phyloP scores from a whole-genome alignment of 1,284 basidiomycete genomes.

The Volvariella volvacea region DNA sequence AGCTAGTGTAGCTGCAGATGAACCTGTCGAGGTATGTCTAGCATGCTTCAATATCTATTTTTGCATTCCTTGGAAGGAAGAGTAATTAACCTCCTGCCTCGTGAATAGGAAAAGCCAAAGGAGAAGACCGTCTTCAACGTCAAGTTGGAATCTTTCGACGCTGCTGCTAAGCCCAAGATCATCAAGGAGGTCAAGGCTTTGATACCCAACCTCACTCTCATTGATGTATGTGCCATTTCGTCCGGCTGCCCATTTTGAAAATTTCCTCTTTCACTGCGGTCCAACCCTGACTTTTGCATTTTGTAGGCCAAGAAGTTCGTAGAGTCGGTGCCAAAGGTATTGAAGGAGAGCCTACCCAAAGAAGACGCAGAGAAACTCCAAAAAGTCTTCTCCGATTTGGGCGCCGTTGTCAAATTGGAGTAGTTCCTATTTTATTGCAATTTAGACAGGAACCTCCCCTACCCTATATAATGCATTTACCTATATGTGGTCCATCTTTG shows the following conservation, averaged over 20 bases:
- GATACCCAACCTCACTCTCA: slow-evolving; percentile 90
- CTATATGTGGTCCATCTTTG: too few species aligned
- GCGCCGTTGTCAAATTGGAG: slow-evolving; percentile 83
- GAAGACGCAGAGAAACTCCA: slow-evolving; percentile 98
- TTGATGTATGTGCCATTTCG: slow-evolving; percentile 65
- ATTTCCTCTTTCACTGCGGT: slow-evolving; percentile 6
- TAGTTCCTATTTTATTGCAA: slow-evolving; percentile 24
- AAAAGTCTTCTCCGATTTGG: slow-evolving; percentile 84
- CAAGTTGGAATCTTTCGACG: slow-evolving; percentile 89
- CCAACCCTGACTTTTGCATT: slow-evolving; percentile 10
- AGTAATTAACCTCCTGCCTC: too few species aligned
- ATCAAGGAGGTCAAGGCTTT: slow-evolving; percentile 97
- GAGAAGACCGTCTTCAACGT: slow-evolving; percentile 99
- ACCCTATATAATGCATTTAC: too few species aligned
- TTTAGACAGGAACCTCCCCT: too few species aligned
- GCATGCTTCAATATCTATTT: not conserved
- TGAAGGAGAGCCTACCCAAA: slow-evolving; percentile 96
- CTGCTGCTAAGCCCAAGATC: slow-evolving; percentile 90
- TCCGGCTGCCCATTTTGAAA: not conserved
- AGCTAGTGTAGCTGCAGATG: slow-evolving; percentile 53
- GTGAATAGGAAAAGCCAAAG: slow-evolving; percentile 86
- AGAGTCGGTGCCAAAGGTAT: slow-evolving; percentile 87
- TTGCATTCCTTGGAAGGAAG: slow-evolving; percentile 10
- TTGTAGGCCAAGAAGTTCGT: slow-evolving; percentile 99
- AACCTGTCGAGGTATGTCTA: slow-evolving; percentile 57